Conservation (phyloP, 352 stramenopile genomes). For the Phytophthora gonapodyides region DNA sequence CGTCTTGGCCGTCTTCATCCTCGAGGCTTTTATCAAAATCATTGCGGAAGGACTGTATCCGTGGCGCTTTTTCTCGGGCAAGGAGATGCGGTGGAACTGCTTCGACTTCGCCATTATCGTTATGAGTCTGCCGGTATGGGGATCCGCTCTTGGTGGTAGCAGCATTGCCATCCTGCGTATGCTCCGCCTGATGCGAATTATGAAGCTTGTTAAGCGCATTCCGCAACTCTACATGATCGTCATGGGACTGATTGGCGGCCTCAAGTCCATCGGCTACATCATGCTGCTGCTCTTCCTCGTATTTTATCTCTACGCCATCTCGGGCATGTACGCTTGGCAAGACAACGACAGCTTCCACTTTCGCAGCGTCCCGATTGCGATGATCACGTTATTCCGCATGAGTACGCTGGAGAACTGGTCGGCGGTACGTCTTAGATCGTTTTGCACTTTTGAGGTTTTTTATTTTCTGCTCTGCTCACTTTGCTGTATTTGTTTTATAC, state of each 20-base stretch:
- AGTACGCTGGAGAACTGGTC: conserved; percentile 85
- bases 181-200: conserved; percentile 86
- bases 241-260: conserved; percentile 86
- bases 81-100: conserved; percentile 82
- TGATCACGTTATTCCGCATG: conserved; percentile 86
- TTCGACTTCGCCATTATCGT: conserved; percentile 88
- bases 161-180: conserved; percentile 87
- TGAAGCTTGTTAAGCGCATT: conserved; percentile 91
- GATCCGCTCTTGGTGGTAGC: conserved; percentile 60
- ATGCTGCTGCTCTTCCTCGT: conserved; percentile 86
- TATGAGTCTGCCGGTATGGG: conserved; percentile 76
- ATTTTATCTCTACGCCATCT: conserved; percentile 91
- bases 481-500: conserved; percentile 1
- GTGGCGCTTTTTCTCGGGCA: conserved; percentile 76
- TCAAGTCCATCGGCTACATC: conserved; percentile 93
- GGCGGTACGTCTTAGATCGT: conserved; percentile 45
- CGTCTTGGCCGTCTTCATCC: conserved; percentile 76
- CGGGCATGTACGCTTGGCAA: conserved; percentile 90
- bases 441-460: not conserved
- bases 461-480: conserved; percentile 4
- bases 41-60: conserved; percentile 70
- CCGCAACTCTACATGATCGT: conserved; percentile 93
- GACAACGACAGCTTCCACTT: conserved; percentile 89
- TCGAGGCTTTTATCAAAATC: conserved; percentile 82
- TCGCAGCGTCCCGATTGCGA: conserved; percentile 73